Evolutionary conservation across 2,329 filamentous ascomycete species (phyloP), one percentile per base, ranked within the genome.

Genomic region (Colletotrichum destructivum): DNA sequence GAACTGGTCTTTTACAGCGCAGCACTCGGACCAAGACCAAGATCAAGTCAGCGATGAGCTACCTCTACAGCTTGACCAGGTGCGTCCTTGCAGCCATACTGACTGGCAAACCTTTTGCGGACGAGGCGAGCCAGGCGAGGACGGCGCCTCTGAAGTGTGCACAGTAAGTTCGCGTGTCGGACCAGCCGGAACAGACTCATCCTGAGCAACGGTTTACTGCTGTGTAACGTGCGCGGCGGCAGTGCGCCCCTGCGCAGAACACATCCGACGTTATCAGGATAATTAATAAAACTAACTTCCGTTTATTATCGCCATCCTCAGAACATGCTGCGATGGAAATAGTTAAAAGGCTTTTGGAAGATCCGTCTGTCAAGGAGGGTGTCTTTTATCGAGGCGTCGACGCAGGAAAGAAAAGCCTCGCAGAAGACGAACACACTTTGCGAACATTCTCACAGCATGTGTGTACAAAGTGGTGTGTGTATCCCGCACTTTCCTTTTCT

Each of bases 1-100:
- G 69, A 72, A 72, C 66, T 64, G 65, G 40, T 69, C 59, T 62
- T 69, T 49, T 52, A 62, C 57, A 51, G 51, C 26, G 12, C 18
- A 52, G 56, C 65, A 55, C 69, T 59, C 52, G 65, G 69, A 42
- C 59, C 65, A 71, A 54, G 64, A 68, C 35, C 54, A 52, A 52
- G 49, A 52, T 38, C n/a, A 52, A 62, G 15, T 54, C 65, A 59
- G 15, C 26, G 26, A 42, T 59, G 35, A 67, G 57, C 57, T n/a
- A 57, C 21, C 47, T 18, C 8, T 13, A 7, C 9, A 38, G 15
- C 35, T 46, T 60, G 21, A 15, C 60, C 16, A 21, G 66, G 59
- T 23, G 60, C 60, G 59, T 60, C 69, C 69, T 60, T 64, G 69
- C 23, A 66, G 26, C 21, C 18, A 42, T 31, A 16, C 11, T 60